Conservation (phyloP, 2,329 filamentous ascomycete species). For the Endothia cerciana region DNA sequence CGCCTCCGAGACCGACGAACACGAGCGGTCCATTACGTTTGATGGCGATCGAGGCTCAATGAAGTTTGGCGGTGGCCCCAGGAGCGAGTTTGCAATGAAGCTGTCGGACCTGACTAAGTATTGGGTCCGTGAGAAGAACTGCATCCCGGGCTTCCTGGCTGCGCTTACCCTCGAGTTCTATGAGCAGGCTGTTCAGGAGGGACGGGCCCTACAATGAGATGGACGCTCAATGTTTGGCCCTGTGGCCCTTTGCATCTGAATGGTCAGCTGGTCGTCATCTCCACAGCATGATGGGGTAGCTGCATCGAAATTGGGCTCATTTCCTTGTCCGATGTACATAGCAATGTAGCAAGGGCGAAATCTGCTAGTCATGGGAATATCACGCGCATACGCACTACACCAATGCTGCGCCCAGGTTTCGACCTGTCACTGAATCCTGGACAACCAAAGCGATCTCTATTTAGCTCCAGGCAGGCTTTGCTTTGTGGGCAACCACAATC, state of each 20-base stretch:
- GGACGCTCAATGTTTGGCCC: not conserved
- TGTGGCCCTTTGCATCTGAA: not conserved
- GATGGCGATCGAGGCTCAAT: constrained; percentile 94
- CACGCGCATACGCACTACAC: not conserved
- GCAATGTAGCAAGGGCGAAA: not conserved
- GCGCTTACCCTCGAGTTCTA: constrained; percentile 93
- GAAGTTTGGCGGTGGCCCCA: constrained; percentile 92
- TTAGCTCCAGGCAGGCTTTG: not conserved
- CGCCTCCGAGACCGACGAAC: constrained; percentile 68
- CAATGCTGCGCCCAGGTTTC: not conserved
- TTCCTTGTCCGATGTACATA: not conserved
- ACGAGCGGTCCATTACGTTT: constrained; percentile 79
- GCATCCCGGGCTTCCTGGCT: constrained; percentile 90
- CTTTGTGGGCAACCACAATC: too few relatives aligned
- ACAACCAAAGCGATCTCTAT: not conserved
- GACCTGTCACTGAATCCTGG: not conserved
- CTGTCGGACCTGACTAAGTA: constrained; percentile 89
- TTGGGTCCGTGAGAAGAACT: constrained; percentile 92
- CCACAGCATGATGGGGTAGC: not conserved
- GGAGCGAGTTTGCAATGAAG: constrained; percentile 82
- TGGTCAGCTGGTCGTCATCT: not conserved
- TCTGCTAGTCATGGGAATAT: not conserved
- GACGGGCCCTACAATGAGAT: constrained; percentile 3
- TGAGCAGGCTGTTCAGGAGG: constrained; percentile 57
- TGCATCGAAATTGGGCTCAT: not conserved